These are phyloP conservation scores for Hypoxylon intermedium DNA, from an alignment of 495 filamentous ascomycete genomes.

Conservation along the genomic window DNA sequence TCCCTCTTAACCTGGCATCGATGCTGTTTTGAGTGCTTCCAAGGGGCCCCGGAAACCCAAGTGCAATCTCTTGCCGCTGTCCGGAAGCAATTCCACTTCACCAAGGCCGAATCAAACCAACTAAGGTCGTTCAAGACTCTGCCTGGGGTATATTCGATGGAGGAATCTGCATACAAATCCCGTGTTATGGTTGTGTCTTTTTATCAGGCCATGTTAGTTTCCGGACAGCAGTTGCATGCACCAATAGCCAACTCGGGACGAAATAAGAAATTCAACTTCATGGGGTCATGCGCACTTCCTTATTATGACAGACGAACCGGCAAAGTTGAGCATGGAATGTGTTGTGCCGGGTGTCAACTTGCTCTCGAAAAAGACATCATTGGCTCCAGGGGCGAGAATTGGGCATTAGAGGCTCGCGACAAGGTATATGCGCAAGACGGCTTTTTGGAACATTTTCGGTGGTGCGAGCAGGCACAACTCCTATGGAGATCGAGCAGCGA, in stretches of 20 bases:
- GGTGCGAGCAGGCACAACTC: constrained; percentile 54
- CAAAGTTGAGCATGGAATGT: constrained; percentile 45
- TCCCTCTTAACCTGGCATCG: constrained; percentile 46
- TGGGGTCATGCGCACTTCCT: constrained; percentile 49
- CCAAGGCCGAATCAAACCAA: constrained; percentile 39
- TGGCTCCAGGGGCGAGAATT: constrained; percentile 34
- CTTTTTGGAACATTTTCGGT: constrained; percentile 51
- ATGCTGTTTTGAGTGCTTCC: constrained; percentile 48
- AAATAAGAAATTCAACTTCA: constrained; percentile 46
- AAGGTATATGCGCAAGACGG: constrained; percentile 37
- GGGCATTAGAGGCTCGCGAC: constrained; percentile 43
- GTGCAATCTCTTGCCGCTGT: constrained; percentile 43
- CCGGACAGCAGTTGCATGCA: constrained; percentile 29
- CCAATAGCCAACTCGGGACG: constrained; percentile 29
- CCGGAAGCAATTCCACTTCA: constrained; percentile 45
- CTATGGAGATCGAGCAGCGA: constrained; percentile 46
- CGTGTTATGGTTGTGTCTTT: constrained; percentile 45
- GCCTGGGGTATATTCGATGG: constrained; percentile 48
- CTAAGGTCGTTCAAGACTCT: constrained; percentile 44
- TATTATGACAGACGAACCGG: constrained; percentile 49
- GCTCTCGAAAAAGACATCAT: constrained; percentile 46
- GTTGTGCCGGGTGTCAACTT: constrained; percentile 53
- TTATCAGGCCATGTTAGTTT: constrained; percentile 41
- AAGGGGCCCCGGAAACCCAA: constrained; percentile 39
- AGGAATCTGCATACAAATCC: constrained; percentile 37